Percentiles rank a stretch among this genome's conserved stretches.
These are phyloP conservation scores for Wallemia mellicola DNA, from an alignment of 1,284 basidiomycete species.

Conservation along the genomic window DNA sequence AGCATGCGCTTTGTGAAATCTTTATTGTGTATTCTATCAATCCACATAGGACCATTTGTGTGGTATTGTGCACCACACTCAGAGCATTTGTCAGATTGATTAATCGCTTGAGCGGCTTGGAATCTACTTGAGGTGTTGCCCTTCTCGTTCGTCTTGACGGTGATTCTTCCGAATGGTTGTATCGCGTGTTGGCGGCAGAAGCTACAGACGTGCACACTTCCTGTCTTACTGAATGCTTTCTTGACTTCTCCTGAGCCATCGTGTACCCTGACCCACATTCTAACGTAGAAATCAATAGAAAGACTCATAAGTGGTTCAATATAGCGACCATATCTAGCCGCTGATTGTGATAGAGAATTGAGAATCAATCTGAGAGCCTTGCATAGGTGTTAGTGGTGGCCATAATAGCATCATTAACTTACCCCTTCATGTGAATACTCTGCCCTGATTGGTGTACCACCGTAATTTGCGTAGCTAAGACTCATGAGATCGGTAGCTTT, in stretches of 20 bases:
- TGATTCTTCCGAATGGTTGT: slow-evolving; percentile 42
- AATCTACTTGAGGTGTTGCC: slow-evolving; percentile 29
- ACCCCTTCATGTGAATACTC: slow-evolving; percentile 86
- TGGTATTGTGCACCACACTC: slow-evolving; percentile 46
- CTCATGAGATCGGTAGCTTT: neutral
- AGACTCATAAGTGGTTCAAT: slow-evolving; percentile 74
- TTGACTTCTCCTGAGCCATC: slow-evolving; percentile 64
- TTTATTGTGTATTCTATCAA: slow-evolving; percentile 50
- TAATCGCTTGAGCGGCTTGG: slow-evolving; percentile 49
- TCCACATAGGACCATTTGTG: slow-evolving; percentile 91
- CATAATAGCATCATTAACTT: slow-evolving; percentile 11
- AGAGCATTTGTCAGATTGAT: no score
- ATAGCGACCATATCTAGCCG: slow-evolving; percentile 67
- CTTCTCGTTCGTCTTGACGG: slow-evolving; percentile 26
- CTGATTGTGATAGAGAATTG: slow-evolving; percentile 52
- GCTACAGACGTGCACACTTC: slow-evolving; percentile 49
- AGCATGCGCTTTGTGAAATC: slow-evolving; percentile 45
- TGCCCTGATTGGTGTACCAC: slow-evolving; percentile 64
- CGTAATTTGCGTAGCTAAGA: slow-evolving; percentile 68
- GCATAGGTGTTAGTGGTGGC: neutral
- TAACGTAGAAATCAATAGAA: slow-evolving; percentile 92
- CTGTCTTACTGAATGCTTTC: slow-evolving; percentile 40
- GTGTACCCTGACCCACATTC: slow-evolving; percentile 58
- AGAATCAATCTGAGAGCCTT: slow-evolving; percentile 70
- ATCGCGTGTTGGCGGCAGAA: slow-evolving; percentile 48